A percentile compares a stretch with the other conserved stretches of the same genome.
These are phyloP conservation scores for Geotrichum histeridarum DNA, from an alignment of 1,139 yeast species.

Conservation along the genomic window DNA sequence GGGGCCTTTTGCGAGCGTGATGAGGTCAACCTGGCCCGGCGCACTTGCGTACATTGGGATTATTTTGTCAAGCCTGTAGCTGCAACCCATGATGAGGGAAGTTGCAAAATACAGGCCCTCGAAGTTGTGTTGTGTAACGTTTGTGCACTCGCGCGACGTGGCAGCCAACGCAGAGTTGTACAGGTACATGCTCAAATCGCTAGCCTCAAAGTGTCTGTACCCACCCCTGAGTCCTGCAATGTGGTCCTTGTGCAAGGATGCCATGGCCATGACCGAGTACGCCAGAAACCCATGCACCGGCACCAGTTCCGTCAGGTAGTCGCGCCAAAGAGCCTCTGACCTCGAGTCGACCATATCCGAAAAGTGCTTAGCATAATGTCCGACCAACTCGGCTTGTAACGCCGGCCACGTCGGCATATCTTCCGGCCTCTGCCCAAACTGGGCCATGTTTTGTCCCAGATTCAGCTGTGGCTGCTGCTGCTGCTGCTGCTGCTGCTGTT, in stretches of 20 bases:
- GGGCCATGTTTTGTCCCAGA: neutral
- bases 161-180: conserved; percentile 6
- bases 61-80: neutral
- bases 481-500: neutral
- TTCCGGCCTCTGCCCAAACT: neutral
- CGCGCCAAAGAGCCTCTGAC: conserved; percentile 1
- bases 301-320: neutral
- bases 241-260: conserved; percentile 6
- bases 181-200: conserved; percentile 1
- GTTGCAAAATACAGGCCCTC: conserved; percentile 14
- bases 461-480: neutral
- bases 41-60: conserved; percentile 1
- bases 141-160: conserved; percentile 1
- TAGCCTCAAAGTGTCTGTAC: conserved; percentile 1
- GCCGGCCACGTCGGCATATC: neutral
- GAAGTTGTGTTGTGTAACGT: conserved; percentile 2
- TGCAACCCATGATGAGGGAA: neutral
- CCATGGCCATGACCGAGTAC: neutral
- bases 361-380: conserved; percentile 4
- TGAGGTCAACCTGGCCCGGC: conserved; percentile 1
- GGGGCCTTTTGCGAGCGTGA: conserved; percentile 11
- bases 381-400: neutral
- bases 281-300: neutral
- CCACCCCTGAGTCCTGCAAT: neutral
- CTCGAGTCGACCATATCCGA: neutral